Evolutionary conservation across 2,329 filamentous ascomycete genomes (phyloP).

Genomic region (Lachnellula cervina): DNA sequence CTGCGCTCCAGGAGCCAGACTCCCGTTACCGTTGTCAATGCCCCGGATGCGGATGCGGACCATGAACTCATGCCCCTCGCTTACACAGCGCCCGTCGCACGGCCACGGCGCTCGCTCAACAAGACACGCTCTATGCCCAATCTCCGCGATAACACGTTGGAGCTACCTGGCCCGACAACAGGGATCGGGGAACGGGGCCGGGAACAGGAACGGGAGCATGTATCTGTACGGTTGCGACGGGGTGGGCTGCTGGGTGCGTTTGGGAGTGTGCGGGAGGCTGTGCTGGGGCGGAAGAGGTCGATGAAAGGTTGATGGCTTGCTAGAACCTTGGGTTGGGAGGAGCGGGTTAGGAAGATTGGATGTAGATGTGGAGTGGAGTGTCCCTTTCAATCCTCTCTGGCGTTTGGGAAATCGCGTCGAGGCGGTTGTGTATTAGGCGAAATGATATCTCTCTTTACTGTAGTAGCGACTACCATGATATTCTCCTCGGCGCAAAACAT

Average conservation of each 20-base stretch:
- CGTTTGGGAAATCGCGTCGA: too few species aligned
- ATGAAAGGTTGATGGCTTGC: background rate
- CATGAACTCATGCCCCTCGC: background rate
- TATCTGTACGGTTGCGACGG: background rate
- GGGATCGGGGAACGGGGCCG: background rate
- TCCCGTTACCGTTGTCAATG: background rate
- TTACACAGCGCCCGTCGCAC: background rate
- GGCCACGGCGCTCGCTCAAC: background rate
- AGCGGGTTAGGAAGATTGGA: too few species aligned
- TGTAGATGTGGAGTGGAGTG: too few species aligned
- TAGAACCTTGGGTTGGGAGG: too few species aligned
- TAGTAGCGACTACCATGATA: too few species aligned
- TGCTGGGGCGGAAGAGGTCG: background rate
- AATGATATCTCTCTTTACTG: too few species aligned
- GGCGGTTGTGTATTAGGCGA: too few species aligned
- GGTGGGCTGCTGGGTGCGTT: conserved; percentile 6
- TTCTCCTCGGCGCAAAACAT: too few species aligned
- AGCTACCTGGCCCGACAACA: background rate
- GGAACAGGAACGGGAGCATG: background rate
- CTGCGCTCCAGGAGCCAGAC: background rate
- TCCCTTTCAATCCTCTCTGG: too few species aligned
- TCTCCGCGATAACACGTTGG: background rate
- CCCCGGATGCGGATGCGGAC: background rate
- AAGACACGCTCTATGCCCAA: background rate
- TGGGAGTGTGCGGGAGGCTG: conserved; percentile 5